Evolutionary conservation across 23 red algal genomes (phyloP).

Genomic region (Gracilaria vermiculophylla): DNA sequence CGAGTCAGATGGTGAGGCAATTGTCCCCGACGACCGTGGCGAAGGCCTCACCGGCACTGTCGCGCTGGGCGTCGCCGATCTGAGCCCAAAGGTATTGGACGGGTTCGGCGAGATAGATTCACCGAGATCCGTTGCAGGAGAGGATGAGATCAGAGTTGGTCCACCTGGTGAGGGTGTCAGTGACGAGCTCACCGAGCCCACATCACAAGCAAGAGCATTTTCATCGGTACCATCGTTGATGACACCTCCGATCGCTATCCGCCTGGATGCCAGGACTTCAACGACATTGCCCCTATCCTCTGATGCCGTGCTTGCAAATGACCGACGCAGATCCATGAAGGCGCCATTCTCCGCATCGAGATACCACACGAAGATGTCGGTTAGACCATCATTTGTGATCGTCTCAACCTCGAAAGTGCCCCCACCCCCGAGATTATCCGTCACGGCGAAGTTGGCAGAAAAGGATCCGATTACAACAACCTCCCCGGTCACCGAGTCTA

Average conservation of each 20-base stretch:
- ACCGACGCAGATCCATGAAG: conserved; percentile 15
- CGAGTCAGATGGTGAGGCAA: not conserved
- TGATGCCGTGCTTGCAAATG: conserved; percentile 22
- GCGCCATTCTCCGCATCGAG: conserved; percentile 29
- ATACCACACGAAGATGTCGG: conserved; percentile 63
- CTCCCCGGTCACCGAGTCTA: conserved; percentile 37
- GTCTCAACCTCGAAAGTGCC: not conserved
- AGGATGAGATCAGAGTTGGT: not conserved
- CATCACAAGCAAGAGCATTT: conserved; percentile 36
- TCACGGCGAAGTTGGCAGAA: conserved; percentile 16
- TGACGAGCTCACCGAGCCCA: not conserved
- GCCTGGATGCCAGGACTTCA: conserved; percentile 15
- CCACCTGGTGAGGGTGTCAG: not conserved
- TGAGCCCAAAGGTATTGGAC: not conserved
- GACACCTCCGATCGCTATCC: conserved; percentile 50
- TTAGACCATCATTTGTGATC: conserved; percentile 28
- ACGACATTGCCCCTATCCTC: conserved; percentile 47
- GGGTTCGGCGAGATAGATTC: not conserved
- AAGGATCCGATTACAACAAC: conserved; percentile 50
- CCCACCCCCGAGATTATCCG: conserved; percentile 16
- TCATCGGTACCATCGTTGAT: conserved; percentile 52
- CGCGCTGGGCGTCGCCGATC: not conserved
- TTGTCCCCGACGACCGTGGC: not conserved
- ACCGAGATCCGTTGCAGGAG: not conserved
- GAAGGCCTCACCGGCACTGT: not conserved